Conservation (phyloP, 331 rosid genomes). For the Malus hybrid region DNA sequence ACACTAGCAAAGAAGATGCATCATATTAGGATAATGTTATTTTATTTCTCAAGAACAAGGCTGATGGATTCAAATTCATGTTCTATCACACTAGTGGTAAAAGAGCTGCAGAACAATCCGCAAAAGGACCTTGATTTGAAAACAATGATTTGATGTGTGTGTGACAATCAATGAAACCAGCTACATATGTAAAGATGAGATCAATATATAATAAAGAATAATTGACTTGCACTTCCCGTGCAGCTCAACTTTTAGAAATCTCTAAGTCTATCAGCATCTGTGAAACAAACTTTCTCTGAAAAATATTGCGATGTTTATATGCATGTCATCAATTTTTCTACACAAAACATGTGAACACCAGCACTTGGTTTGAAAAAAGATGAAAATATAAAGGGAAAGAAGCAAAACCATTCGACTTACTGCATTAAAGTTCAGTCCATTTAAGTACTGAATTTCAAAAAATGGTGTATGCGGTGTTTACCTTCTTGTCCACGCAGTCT, state of each 20-base stretch:
- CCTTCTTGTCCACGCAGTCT: conserved; percentile 6
- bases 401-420: not conserved
- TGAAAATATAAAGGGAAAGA: not conserved
- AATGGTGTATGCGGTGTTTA: not conserved
- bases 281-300: not conserved
- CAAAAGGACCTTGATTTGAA: conserved; percentile 20
- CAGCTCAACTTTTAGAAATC: not conserved
- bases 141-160: conserved; percentile 26
- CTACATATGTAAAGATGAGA: conserved; percentile 31
- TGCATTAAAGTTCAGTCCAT: not conserved
- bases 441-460: not conserved
- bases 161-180: conserved; percentile 29
- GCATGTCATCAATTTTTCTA: not conserved
- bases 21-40: conserved; percentile 14
- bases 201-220: conserved; percentile 18
- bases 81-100: conserved; percentile 19
- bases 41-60: conserved; percentile 35
- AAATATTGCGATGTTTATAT: not conserved
- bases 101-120: conserved; percentile 17
- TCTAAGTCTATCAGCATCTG: not conserved
- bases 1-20: conserved; percentile 31
- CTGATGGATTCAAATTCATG: conserved; percentile 30
- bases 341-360: conserved; percentile 2
- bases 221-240: conserved; percentile 16
- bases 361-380: not conserved